Evolutionary conservation across 2,329 filamentous ascomycete genomes (phyloP), one percentile per base, ranked within the genome.

Genomic region (Laburnicola sp.): DNA sequence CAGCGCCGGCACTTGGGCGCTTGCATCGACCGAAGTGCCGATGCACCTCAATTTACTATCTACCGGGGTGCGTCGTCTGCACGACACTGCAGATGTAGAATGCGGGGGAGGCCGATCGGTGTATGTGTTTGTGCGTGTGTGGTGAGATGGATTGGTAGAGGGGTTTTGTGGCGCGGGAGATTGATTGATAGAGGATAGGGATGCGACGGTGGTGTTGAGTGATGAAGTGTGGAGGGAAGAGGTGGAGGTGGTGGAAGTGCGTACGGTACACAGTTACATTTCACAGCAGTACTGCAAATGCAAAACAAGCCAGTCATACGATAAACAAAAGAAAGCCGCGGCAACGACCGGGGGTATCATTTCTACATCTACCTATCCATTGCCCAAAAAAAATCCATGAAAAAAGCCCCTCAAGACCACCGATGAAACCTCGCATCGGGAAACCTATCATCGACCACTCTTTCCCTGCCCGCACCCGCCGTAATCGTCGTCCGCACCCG

Each of bases 311-410:
- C n/a, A n/a, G n/a, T n/a, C n/a, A n/a, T n/a, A n/a, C n/a, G n/a
- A n/a, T n/a, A n/a, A n/a, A n/a, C n/a, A n/a, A 30, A 30, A 30
- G 10, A 6, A 10, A 34, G 41, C 26, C 41, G 41, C 22, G 7
- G 30, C 10, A 44, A 44, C 41, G 41, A 35, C 41, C 7, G 41
- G 40, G 41, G 41, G 28, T 44, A 44, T 44, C 41, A 44, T 44
- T 34, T 10, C 16, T 32, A 32, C 11, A 6, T 41, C n/a, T n/a
- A n/a, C n/a, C n/a, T n/a, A n/a, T n/a, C n/a, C n/a, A n/a, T n/a
- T n/a, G n/a, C n/a, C n/a, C n/a, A 41, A 23, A 27, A 41, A 16
- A 25, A 3, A 32, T 32, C n/a, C n/a, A n/a, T n/a, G n/a, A n/a
- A n/a, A n/a, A n/a, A n/a, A n/a, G n/a, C n/a, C n/a, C n/a, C 10